A percentile compares a stretch with the other conserved stretches of the same genome.
phyloP scores from a whole-genome alignment of 169 alveolate species.

The Cryptosporidium canis region DNA sequence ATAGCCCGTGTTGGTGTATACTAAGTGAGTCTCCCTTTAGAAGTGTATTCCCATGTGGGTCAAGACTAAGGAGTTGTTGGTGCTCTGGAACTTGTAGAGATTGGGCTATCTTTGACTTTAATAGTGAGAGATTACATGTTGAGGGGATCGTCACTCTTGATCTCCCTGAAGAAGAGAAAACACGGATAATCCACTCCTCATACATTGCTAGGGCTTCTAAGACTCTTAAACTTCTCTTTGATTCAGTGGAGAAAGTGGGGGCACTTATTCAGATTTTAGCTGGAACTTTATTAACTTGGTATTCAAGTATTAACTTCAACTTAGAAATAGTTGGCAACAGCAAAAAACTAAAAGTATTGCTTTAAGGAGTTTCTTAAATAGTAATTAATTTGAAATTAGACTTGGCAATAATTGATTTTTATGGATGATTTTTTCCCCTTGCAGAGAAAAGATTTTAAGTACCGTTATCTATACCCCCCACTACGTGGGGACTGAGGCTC shows the following conservation, averaged over 20 bases:
- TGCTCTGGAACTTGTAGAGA: constrained; percentile 55
- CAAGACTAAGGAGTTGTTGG: constrained; percentile 52
- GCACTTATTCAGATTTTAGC: neutral
- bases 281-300: too few species aligned
- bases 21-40: constrained; percentile 65
- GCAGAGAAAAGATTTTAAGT: neutral
- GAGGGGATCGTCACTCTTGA: constrained; percentile 67
- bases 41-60: constrained; percentile 27
- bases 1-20: constrained; percentile 44
- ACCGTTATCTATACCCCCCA: neutral
- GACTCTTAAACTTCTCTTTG: neutral
- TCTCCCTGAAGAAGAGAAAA: constrained; percentile 62
- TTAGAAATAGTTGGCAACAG: too few species aligned
- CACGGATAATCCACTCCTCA: constrained; percentile 66
- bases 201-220: neutral
- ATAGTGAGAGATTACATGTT: constrained; percentile 21
- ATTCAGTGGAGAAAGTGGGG: neutral
- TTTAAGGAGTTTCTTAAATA: too few species aligned
- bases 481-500: constrained; percentile 59
- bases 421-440: neutral
- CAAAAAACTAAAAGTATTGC: too few species aligned
- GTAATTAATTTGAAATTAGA: too few species aligned
- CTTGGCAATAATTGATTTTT: neutral
- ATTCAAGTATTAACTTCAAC: too few species aligned
- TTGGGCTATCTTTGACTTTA: constrained; percentile 54